Conservation (phyloP, 257 asterid species). For the Solanum virginianum region DNA sequence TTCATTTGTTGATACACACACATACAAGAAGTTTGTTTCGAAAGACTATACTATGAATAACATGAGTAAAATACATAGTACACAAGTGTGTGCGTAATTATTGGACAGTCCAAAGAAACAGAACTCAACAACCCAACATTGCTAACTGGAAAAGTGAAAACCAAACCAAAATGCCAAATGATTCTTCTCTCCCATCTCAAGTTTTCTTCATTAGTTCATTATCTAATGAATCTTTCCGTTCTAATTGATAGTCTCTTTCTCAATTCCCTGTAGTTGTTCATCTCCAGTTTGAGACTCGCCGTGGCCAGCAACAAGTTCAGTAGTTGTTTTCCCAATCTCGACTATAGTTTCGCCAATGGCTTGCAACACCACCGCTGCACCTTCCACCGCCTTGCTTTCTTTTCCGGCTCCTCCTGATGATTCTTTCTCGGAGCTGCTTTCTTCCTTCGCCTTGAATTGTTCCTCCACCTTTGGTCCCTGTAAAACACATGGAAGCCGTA, state of each 20-base stretch:
- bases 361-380: conserved; percentile 17
- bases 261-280: background rate
- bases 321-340: conserved; percentile 71
- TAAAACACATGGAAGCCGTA: too few relatives aligned
- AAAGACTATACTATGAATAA: too few relatives aligned
- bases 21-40: too few relatives aligned
- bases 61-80: background rate
- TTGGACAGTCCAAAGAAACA: background rate
- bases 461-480: background rate
- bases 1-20: too few relatives aligned
- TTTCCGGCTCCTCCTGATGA: conserved; percentile 3
- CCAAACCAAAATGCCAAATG: background rate
- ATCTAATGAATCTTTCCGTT: too few relatives aligned
- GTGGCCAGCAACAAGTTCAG: conserved; percentile 48
- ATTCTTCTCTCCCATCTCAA: background rate
- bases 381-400: background rate
- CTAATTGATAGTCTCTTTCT: background rate
- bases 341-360: conserved; percentile 83
- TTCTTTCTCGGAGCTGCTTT: background rate
- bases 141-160: background rate
- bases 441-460: background rate
- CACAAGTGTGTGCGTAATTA: background rate
- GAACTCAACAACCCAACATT: background rate
- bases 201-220: background rate
- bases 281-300: background rate